phyloP scores from a whole-genome alignment of 257 asterid species.

The Perilla frutescens region DNA sequence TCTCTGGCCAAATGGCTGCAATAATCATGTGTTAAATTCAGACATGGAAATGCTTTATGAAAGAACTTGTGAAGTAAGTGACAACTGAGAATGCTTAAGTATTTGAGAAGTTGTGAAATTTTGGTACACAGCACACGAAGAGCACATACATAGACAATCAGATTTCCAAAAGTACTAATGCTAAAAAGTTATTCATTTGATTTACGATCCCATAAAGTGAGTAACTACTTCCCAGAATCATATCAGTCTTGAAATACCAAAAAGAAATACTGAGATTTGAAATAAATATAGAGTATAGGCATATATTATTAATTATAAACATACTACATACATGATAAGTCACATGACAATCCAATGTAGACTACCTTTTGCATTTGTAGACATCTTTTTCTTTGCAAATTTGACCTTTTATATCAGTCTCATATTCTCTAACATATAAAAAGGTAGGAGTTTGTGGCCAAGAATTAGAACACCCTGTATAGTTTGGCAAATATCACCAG shows the following conservation, averaged over 20 bases:
- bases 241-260: background rate
- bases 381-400: conserved; percentile 7
- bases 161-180: too few relatives aligned
- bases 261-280: background rate
- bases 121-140: too few relatives aligned
- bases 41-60: too few relatives aligned
- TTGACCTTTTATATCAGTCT: conserved; percentile 10
- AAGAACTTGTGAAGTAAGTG: too few relatives aligned
- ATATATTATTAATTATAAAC: conserved; percentile 35
- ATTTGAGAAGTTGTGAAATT: too few relatives aligned
- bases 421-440: conserved; percentile 41
- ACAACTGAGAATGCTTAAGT: too few relatives aligned
- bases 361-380: conserved; percentile 28
- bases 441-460: conserved; percentile 28
- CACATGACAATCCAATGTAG: conserved; percentile 41
- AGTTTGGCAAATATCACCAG: conserved; percentile 58
- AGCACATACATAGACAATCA: too few relatives aligned
- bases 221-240: too few relatives aligned
- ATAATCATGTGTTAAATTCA: too few relatives aligned
- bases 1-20: too few relatives aligned
- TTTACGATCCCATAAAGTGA: too few relatives aligned
- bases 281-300: conserved; percentile 10
- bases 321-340: conserved; percentile 35
- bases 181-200: too few relatives aligned
- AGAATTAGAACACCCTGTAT: conserved; percentile 50